Evolutionary conservation across 1,139 yeast species (phyloP), one percentile per base, ranked within the genome.

Genomic region (Yamadazyma dushanensis): DNA sequence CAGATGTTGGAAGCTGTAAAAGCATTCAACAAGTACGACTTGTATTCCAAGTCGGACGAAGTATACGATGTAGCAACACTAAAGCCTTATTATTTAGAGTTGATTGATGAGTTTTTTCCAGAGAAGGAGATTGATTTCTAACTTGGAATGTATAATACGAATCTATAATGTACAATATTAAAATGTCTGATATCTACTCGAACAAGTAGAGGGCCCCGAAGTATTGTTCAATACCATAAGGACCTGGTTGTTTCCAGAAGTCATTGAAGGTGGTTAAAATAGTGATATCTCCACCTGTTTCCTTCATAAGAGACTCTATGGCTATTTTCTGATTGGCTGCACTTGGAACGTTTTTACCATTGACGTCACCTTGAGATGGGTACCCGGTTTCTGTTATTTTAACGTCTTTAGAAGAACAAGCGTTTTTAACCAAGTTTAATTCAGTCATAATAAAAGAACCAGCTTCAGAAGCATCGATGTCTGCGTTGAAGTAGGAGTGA

Each of bases 211-310:
- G 68, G 42, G 79, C 69, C 50, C 97, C 97, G 51, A 89, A 89
- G 39, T 78, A 78, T 63, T 87, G 96, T 63, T 89, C 97, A 53
- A 89, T 80, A 45, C 82, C 83, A 58, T 85, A 81, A 3, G 76
- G 73, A 39, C 97, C 97, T 19, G 96, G 90, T n/a, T 58, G 52
- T 59, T 89, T 89, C 97, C 97, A 89, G 61, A 61, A 70, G 57
- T 89, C 97, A 54, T 89, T 70, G 60, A 62, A 87, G 11, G 89
- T 79, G 14, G 95, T 79, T 51, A 89, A 71, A 43, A 89, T 76
- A 4, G 90, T 83, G 32, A 78, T 77, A 32, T 80, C 78, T 31
- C 76, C 68, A 31, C 78, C 78, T 34, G 82, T 63, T 31, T 68
- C 73, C 17, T 75, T 65, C 34, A 87, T 61, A 29, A 86, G 78